Evolutionary conservation across 1,284 basidiomycete species (phyloP).

Genomic region (Sanghuangporus baumii): DNA sequence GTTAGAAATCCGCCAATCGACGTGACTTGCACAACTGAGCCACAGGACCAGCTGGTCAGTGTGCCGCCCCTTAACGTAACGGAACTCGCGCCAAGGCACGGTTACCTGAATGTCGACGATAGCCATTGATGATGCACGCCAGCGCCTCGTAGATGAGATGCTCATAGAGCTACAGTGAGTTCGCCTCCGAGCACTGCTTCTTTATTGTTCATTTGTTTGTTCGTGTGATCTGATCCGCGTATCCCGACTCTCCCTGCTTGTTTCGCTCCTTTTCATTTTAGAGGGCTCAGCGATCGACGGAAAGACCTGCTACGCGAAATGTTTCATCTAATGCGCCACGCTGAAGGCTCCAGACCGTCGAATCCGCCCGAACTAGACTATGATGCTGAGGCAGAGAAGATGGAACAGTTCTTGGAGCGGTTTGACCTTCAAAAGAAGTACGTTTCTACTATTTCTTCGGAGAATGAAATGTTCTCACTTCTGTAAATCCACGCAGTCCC

Average conservation of each 20-base stretch:
- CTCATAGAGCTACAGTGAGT: constrained; percentile 21
- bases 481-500: background rate
- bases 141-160: constrained; percentile 20
- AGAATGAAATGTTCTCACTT: background rate
- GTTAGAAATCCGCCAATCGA: background rate
- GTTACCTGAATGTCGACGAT: background rate
- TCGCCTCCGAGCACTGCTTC: background rate
- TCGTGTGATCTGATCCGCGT: background rate
- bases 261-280: constrained; percentile 24
- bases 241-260: background rate
- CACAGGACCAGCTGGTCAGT: background rate
- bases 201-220: background rate
- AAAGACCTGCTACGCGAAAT: constrained; percentile 65
- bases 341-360: constrained; percentile 37
- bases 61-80: constrained; percentile 1
- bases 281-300: constrained; percentile 53
- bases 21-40: background rate
- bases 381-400: constrained; percentile 29
- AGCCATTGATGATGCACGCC: background rate
- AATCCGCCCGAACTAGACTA: constrained; percentile 30
- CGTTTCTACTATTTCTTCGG: constrained; percentile 20
- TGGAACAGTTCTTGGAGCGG: constrained; percentile 11
- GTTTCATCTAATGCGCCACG: constrained; percentile 53
- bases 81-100: background rate
- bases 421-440: constrained; percentile 16